Evolutionary conservation across 1,139 yeast species (phyloP), one percentile per base, ranked within the genome.

Genomic region (Schwanniomyces etchellsii): DNA sequence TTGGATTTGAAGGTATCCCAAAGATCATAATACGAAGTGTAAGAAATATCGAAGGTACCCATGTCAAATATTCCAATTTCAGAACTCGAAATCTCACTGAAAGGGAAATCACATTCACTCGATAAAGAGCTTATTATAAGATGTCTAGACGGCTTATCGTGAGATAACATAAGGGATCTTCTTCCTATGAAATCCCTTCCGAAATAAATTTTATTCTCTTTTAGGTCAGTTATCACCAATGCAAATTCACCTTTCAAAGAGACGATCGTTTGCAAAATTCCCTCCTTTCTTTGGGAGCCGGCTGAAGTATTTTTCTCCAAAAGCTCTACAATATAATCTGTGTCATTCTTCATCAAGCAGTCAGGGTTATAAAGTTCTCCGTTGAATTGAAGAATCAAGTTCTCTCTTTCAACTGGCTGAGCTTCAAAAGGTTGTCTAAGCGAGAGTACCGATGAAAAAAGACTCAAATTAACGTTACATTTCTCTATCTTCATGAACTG

Each of bases 121-220:
- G 75, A 64, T 6, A 65, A 56, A 5, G 78, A 73, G 35, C 81
- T 67, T 5, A 80, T 52, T 1, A 70, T 38, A 12, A 80, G 27
- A 9, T 63, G 72, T 1, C 47, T 44, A 0, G 46, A 33, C 1
- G 50, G 32, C 5, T 52, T 44, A 26, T 25, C 26, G 17, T 22
- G 14, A 20, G 16, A 11, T 38, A 64, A 83, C 15, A 81, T 60
- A 25, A 91, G 60, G 14, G 96, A 81, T 36, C 96, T 65, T 45
- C 82, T 78, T 0, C 98, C 99, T 14, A 86, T 60, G 2, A 65
- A 50, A 50, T 91, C 99, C 43, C 96, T 72, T 0, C 94, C 96
- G 58, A 86, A 93, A 60, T 76, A 83, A 0, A 84, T 45, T 21
- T 40, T 47, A 1, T 57, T 43, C 1, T 53, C 43, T 1, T 38